Conservation (phyloP, 805 yeast genomes). For the Tetrapisispora nanseiensis region DNA sequence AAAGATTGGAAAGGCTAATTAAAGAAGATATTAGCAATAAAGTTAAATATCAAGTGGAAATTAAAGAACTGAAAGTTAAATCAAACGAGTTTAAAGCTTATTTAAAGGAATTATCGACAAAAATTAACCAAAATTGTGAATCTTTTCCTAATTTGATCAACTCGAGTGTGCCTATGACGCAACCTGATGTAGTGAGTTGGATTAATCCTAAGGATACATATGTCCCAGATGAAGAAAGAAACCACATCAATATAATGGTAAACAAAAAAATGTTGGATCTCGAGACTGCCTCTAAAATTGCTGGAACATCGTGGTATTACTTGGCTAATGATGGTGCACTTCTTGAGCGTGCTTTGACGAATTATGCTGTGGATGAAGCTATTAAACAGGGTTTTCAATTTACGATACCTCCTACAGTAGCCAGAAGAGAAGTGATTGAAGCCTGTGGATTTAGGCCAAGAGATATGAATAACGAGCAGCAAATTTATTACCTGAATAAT, state of each 20-base stretch:
- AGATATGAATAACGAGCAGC: conserved; percentile 78
- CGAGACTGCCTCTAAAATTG: conserved; percentile 56
- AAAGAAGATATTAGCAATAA: conserved; percentile 15
- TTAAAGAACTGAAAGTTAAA: conserved; percentile 18
- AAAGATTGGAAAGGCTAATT: conserved; percentile 20
- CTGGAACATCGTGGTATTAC: conserved; percentile 84
- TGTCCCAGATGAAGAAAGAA: conserved; percentile 26
- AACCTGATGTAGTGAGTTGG: conserved; percentile 40
- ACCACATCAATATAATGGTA: conserved; percentile 67
- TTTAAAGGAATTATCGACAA: conserved; percentile 23
- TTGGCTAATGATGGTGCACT: conserved; percentile 76
- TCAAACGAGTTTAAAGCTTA: conserved; percentile 9
- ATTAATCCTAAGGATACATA: conserved; percentile 36
- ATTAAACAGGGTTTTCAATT: conserved; percentile 63
- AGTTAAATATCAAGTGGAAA: conserved; percentile 7
- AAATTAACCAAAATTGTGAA: conserved; percentile 35
- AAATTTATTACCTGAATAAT: conserved; percentile 57
- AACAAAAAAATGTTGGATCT: conserved; percentile 62
- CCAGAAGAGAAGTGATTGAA: conserved; percentile 59
- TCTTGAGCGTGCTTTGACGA: conserved; percentile 81
- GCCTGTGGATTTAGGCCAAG: conserved; percentile 96
- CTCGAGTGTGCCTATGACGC: conserved; percentile 34
- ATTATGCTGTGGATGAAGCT: conserved; percentile 64
- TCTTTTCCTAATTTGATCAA: conserved; percentile 57
- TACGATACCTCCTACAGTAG: conserved; percentile 80